A percentile compares a stretch with the other conserved stretches of the same genome.
These are phyloP conservation scores for Hyphodiscus hymeniophilus DNA, from an alignment of 495 filamentous ascomycete species.

Conservation along the genomic window DNA sequence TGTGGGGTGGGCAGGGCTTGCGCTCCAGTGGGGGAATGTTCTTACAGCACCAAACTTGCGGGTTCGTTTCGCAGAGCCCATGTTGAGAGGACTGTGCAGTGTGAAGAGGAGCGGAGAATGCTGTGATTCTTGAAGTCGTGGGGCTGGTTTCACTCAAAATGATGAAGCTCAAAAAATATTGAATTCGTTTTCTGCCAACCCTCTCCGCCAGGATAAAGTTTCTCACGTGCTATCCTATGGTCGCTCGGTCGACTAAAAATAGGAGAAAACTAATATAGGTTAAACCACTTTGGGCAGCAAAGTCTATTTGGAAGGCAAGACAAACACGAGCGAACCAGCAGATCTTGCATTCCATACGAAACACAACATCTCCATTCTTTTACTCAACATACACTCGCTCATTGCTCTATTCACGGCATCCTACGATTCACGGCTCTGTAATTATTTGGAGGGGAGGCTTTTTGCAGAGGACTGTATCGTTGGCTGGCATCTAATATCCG, in stretches of 20 bases:
- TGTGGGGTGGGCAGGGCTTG: not conserved
- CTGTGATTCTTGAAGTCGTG: too few species aligned
- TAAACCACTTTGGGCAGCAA: not conserved
- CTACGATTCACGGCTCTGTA: too few species aligned
- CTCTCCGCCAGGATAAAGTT: not conserved
- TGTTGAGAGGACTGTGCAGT: conserved; percentile 22
- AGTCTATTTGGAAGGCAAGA: not conserved
- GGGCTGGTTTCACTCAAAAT: not conserved
- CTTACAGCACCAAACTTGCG: conserved; percentile 50
- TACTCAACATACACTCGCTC: too few species aligned
- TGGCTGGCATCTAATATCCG: too few species aligned
- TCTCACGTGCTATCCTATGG: too few species aligned
- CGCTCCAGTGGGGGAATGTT: not conserved
- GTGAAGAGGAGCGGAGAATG: too few species aligned
- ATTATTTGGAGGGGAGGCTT: too few species aligned
- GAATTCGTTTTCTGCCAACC: not conserved
- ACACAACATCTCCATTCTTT: not conserved
- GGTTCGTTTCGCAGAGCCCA: conserved; percentile 57
- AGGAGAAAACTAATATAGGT: not conserved
- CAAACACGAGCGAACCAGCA: not conserved
- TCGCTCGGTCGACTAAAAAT: conserved; percentile 11
- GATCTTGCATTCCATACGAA: too few species aligned
- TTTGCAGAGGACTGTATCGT: too few species aligned
- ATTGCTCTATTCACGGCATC: too few species aligned
- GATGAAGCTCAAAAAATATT: not conserved